Evolutionary conservation across 2,329 filamentous ascomycete species (phyloP).

Genomic region (Calonectria montana): DNA sequence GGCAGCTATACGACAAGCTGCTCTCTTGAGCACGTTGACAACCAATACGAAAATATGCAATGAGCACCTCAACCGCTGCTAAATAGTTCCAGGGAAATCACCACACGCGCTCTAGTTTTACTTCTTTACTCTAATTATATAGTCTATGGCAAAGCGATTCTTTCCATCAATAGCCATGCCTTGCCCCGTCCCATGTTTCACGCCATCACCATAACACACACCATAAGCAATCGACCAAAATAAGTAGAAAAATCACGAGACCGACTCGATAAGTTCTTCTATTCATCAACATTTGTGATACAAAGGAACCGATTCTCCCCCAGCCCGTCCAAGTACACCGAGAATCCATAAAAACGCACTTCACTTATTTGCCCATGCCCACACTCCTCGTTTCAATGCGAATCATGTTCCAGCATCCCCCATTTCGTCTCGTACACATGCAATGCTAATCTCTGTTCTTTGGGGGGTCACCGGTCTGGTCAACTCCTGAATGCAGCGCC

Average conservation of each 20-base stretch:
- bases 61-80: background rate
- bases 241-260: conserved; percentile 1
- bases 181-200: no score
- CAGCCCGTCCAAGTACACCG: background rate
- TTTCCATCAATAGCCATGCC: background rate
- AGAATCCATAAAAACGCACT: conserved; percentile 5
- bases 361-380: background rate
- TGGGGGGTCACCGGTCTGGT: background rate
- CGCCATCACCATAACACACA: background rate
- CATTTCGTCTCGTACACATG: conserved; percentile 16
- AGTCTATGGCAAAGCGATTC: background rate
- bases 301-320: conserved; percentile 12
- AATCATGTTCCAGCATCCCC: conserved; percentile 6
- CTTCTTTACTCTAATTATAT: background rate
- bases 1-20: no score
- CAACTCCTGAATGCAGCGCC: conserved; percentile 37
- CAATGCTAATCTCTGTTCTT: conserved; percentile 12
- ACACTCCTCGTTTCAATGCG: conserved; percentile 13
- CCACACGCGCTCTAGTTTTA: background rate
- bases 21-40: background rate
- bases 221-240: background rate
- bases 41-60: background rate
- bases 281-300: conserved; percentile 11
- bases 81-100: background rate
- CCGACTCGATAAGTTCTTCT: conserved; percentile 5